phyloP scores from a whole-genome alignment of 2,329 filamentous ascomycete species.

The Rachicladosporium sp. region DNA sequence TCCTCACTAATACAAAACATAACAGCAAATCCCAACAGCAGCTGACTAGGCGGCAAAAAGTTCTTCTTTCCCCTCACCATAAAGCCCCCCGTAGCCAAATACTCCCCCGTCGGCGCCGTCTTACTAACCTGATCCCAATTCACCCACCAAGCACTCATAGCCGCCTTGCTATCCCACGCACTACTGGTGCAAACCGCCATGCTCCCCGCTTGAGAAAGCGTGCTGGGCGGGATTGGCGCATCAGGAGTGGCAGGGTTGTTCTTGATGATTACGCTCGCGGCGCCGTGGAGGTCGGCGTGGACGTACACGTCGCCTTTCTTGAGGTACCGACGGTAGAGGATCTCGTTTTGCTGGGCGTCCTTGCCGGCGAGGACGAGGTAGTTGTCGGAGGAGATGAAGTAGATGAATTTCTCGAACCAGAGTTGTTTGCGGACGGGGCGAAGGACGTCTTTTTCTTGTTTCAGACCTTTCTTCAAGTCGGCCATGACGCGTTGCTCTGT shows the following conservation, averaged over 20 bases:
- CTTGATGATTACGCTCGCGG: slow-evolving; percentile 77
- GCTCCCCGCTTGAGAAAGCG: slow-evolving; percentile 78
- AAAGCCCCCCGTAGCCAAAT: slow-evolving; percentile 66
- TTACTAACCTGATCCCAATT: slow-evolving; percentile 83
- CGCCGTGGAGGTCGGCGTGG: slow-evolving; percentile 77
- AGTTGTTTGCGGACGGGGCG: slow-evolving; percentile 70
- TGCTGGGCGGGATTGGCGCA: slow-evolving; percentile 81
- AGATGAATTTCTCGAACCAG: slow-evolving; percentile 97
- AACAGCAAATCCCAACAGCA: slow-evolving; percentile 76
- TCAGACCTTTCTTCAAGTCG: slow-evolving; percentile 75
- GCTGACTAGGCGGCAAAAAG: slow-evolving; percentile 72
- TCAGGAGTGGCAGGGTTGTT: slow-evolving; percentile 68
- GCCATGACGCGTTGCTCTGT: slow-evolving; percentile 79
- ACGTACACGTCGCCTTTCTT: slow-evolving; percentile 86
- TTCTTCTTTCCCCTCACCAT: slow-evolving; percentile 80
- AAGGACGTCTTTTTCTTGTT: slow-evolving; percentile 80
- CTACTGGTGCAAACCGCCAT: slow-evolving; percentile 73
- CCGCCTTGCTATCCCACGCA: slow-evolving; percentile 93
- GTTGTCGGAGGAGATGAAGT: slow-evolving; percentile 91
- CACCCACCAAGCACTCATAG: slow-evolving; percentile 96
- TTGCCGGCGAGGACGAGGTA: slow-evolving; percentile 81
- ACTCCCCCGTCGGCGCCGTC: slow-evolving; percentile 66
- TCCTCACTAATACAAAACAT: slow-evolving; percentile 83
- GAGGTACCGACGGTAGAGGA: slow-evolving; percentile 76
- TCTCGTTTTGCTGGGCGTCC: slow-evolving; percentile 80